Evolutionary conservation across 805 yeast genomes (phyloP).

Genomic region (Peterozyma xylosa): DNA sequence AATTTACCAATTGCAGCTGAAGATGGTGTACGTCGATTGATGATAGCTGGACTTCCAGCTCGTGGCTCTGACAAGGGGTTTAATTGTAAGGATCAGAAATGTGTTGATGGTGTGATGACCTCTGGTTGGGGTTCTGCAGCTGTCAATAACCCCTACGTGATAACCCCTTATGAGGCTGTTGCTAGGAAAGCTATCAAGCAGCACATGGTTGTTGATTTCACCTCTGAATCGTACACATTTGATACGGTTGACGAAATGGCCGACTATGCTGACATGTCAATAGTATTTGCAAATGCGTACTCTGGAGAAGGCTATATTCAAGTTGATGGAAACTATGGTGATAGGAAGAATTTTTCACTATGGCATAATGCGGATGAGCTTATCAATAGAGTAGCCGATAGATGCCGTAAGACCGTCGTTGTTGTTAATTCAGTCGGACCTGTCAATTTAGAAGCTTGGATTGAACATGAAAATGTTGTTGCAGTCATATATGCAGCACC

Average conservation of each 20-base stretch:
- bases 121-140: slow-evolving; percentile 64
- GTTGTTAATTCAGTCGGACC: slow-evolving; percentile 54
- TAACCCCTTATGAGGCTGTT: slow-evolving; percentile 51
- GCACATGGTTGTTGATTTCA: slow-evolving; percentile 38
- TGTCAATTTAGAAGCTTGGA: slow-evolving; percentile 45
- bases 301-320: slow-evolving; percentile 55
- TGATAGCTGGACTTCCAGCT: slow-evolving; percentile 48
- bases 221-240: slow-evolving; percentile 36
- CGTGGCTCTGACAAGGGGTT: slow-evolving; percentile 43
- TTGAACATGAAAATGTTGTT: slow-evolving; percentile 48
- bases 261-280: slow-evolving; percentile 41
- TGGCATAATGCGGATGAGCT: slow-evolving; percentile 58
- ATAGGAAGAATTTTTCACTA: slow-evolving; percentile 43
- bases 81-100: slow-evolving; percentile 46
- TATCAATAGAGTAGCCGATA: slow-evolving; percentile 36
- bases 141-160: slow-evolving; percentile 44
- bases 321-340: slow-evolving; percentile 55
- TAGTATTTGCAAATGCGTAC: slow-evolving; percentile 44
- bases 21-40: slow-evolving; percentile 33
- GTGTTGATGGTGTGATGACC: slow-evolving; percentile 45
- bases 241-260: slow-evolving; percentile 36
- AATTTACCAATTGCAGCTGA: slow-evolving; percentile 40
- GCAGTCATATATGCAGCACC: slow-evolving; percentile 50
- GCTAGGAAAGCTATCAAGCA: slow-evolving; percentile 34
- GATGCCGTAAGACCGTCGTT: slow-evolving; percentile 46